Evolutionary conservation across 257 asterid genomes (phyloP).

Genomic region (Datura wrightii): DNA sequence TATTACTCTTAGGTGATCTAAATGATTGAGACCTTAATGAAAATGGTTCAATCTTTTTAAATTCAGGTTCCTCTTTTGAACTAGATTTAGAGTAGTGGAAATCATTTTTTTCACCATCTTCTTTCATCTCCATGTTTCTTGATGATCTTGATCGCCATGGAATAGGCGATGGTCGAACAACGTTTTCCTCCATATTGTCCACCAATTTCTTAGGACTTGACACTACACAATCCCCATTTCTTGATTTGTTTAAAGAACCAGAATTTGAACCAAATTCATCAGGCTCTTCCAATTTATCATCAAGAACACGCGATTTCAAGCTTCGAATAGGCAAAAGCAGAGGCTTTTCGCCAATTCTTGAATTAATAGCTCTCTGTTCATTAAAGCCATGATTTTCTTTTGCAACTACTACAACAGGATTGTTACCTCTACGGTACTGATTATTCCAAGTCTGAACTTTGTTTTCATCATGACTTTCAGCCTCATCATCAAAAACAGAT

Average conservation of each 20-base stretch:
- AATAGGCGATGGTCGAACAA: constrained; percentile 76
- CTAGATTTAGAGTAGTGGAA: constrained; percentile 18
- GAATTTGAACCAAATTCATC: constrained; percentile 36
- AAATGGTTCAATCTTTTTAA: constrained; percentile 40
- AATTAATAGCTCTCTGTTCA: constrained; percentile 31
- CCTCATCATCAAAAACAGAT: constrained; percentile 85
- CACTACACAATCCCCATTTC: constrained; percentile 40
- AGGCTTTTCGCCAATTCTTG: constrained; percentile 67
- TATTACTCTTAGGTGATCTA: constrained; percentile 34
- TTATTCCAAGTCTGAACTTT: constrained; percentile 68
- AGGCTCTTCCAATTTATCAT: constrained; percentile 29
- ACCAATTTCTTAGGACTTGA: constrained; percentile 39
- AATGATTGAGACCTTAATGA: constrained; percentile 46
- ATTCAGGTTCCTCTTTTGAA: constrained; percentile 44
- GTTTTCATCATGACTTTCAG: constrained; percentile 55
- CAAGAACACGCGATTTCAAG: constrained; percentile 68
- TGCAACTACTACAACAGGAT: constrained; percentile 60
- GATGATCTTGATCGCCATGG: constrained; percentile 95
- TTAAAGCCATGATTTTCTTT: constrained; percentile 43
- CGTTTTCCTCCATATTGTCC: constrained; percentile 49
- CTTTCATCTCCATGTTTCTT: constrained; percentile 55
- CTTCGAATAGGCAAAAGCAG: constrained; percentile 85
- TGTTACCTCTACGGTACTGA: constrained; percentile 68
- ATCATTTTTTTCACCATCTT: constrained; percentile 31
- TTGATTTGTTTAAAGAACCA: constrained; percentile 32